Evolutionary conservation across 768 basidiomycete species (phyloP).

Genomic region (Kwoniella shandongensis): DNA sequence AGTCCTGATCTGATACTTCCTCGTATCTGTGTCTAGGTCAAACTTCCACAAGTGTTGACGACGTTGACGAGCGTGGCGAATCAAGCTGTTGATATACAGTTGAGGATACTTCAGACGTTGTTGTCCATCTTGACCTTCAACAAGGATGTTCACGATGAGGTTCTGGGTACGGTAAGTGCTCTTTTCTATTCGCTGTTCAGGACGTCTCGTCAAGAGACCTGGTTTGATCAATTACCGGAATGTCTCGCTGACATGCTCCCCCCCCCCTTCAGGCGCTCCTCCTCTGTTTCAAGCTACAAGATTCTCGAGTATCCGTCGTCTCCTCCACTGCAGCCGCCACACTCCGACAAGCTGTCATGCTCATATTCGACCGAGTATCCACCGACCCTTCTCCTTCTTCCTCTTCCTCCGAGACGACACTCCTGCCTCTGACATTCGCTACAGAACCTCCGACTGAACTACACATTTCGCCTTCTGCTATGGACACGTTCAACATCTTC

Average conservation of each 20-base stretch:
- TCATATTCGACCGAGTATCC: constrained; percentile 87
- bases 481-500: constrained; percentile 83
- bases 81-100: constrained; percentile 95
- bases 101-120: constrained; percentile 87
- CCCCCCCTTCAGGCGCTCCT: constrained; percentile 86
- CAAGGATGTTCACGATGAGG: constrained; percentile 70
- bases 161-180: constrained; percentile 73
- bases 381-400: no score
- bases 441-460: constrained; percentile 40
- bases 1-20: no score
- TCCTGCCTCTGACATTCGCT: constrained; percentile 23
- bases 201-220: not conserved
- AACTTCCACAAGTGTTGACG: constrained; percentile 73
- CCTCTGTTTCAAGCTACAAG: constrained; percentile 93
- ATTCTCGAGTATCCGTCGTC: constrained; percentile 91
- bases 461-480: constrained; percentile 68
- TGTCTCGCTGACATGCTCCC: no score
- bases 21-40: constrained; percentile 58
- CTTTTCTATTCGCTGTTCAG: no score
- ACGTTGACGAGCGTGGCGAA: constrained; percentile 85
- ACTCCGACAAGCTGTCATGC: constrained; percentile 93
- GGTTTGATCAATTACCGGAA: no score
- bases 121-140: constrained; percentile 89
- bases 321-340: constrained; percentile 97
- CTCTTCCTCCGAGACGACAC: constrained; percentile 3